These are phyloP conservation scores for Castanea sativa DNA, from an alignment of 306 rosid genomes.

Conservation along the genomic window DNA sequence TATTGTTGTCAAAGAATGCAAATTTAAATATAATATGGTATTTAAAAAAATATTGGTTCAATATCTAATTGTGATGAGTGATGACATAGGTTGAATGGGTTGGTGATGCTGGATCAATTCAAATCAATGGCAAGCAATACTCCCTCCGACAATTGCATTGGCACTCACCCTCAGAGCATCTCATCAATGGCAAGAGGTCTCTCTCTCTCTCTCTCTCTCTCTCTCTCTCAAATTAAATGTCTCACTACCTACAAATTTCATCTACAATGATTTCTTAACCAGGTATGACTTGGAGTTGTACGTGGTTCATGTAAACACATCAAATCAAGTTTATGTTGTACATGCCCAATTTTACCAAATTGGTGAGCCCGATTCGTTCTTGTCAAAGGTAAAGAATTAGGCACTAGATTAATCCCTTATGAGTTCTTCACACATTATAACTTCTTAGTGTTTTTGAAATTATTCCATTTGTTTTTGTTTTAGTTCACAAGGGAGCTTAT, in stretches of 20 bases:
- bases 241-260: not conserved
- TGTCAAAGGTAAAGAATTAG: conserved; percentile 41
- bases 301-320: conserved; percentile 49
- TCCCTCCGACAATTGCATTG: conserved; percentile 60
- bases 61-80: not conserved
- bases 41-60: no score
- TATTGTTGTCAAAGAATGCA: no score
- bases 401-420: no score
- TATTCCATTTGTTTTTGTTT: not conserved
- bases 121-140: conserved; percentile 49
- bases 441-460: not conserved
- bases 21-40: no score
- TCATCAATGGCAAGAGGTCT: conserved; percentile 61
- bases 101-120: conserved; percentile 51
- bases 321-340: conserved; percentile 40
- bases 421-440: no score
- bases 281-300: conserved; percentile 75
- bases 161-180: conserved; percentile 79
- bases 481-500: conserved; percentile 41
- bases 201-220: not conserved
- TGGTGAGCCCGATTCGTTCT: conserved; percentile 45
- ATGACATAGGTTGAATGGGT: conserved; percentile 43
- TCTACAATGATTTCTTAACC: not conserved
- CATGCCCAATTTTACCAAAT: conserved; percentile 41
- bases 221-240: not conserved